Base-by-base conservation (phyloP, 73 alveolate genomes). In the Blepharisma stoltei region DNA sequence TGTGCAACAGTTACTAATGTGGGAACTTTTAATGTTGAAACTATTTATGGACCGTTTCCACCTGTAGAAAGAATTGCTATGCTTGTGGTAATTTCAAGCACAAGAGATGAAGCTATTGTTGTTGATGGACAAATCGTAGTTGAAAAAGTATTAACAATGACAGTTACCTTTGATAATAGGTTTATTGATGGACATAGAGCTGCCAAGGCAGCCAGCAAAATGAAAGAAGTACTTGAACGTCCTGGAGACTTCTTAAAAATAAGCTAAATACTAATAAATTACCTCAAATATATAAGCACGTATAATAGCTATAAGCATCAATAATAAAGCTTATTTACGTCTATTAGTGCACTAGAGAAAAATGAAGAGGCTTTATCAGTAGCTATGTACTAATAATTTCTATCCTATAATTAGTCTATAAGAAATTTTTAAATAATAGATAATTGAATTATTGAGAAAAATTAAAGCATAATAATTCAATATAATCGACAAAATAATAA, bases 1-100 rank as follows among this genome's bases (percentile, higher is more conserved):
- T 14, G 18, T n/a, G 73, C 73, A 38, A 25, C 45, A 1, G 23
- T 60, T 25, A 60, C 73, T 8, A 60, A 60, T 60, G 23, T 60
- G 14, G 73, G 73, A 5, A 60, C 46, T n/a, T 9, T 60, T 14
- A 38, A 38, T 25, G 37, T 14, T 5, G 73, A 60, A 25, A n/a
- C 23, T 5, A 60, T 60, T 18, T 60, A 60, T 60, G 73, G 46
- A 5, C 73, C 73, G 11, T 20, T 60, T n/a, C 73, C 73, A 18
- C 14, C 73, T 60, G 45, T 60, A 14, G 46, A 14, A 14, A 60
- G 45, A 25, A 60, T 60, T 20, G 18, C 47, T 20, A 11, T 60
- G 37, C 14, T 60, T 1, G 18, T 60, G 14, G 73, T 60, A 8
- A 60, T 60, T n/a, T 9, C 14, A 8, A 8, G 46, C 11, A 60